Conservation (phyloP, 83 land plant species). For the Picea mariana region DNA sequence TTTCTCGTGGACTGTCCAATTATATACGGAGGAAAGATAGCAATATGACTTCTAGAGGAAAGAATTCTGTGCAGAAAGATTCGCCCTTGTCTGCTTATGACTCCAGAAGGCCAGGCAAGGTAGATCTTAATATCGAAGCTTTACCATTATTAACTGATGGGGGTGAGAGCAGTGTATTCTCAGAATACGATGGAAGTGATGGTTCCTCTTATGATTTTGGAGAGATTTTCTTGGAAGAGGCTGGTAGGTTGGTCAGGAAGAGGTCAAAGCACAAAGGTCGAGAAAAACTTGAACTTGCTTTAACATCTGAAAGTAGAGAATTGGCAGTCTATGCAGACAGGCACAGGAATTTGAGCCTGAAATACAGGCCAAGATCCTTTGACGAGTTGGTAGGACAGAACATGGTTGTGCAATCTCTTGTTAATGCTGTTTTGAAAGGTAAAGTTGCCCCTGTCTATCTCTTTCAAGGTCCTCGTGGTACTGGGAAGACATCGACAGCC, state of each 20-base stretch:
- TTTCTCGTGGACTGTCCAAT: slow-evolving; percentile 28
- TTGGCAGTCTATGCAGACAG: slow-evolving; percentile 17
- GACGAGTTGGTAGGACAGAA: slow-evolving; percentile 81
- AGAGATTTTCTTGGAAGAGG: slow-evolving; percentile 61
- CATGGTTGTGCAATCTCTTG: slow-evolving; percentile 71
- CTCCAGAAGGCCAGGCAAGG: neutral
- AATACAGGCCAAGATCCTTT: too few relatives aligned
- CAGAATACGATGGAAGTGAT: slow-evolving; percentile 35
- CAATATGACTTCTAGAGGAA: slow-evolving; percentile 3
- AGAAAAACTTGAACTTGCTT: slow-evolving; percentile 19
- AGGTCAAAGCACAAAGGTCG: slow-evolving; percentile 23
- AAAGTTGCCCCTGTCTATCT: slow-evolving; percentile 79
- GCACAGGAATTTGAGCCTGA: slow-evolving; percentile 69
- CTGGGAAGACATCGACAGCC: slow-evolving; percentile 85
- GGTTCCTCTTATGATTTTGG: slow-evolving; percentile 44
- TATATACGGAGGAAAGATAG: slow-evolving; percentile 3
- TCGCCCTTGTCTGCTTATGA: neutral
- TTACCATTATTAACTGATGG: slow-evolving; percentile 40
- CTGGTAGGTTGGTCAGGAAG: slow-evolving; percentile 59
- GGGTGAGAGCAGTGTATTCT: slow-evolving; percentile 27
- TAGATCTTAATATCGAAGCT: slow-evolving; percentile 19
- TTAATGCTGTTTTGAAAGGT: slow-evolving; percentile 54
- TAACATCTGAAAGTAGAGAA: slow-evolving; percentile 18
- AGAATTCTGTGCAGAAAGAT: neutral
- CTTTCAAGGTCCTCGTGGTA: slow-evolving; percentile 94